Percentiles rank a stretch among this genome's conserved stretches.
Evolutionary conservation across 129 eudicot genomes (phyloP).

Genomic region (Artemisia argyi): DNA sequence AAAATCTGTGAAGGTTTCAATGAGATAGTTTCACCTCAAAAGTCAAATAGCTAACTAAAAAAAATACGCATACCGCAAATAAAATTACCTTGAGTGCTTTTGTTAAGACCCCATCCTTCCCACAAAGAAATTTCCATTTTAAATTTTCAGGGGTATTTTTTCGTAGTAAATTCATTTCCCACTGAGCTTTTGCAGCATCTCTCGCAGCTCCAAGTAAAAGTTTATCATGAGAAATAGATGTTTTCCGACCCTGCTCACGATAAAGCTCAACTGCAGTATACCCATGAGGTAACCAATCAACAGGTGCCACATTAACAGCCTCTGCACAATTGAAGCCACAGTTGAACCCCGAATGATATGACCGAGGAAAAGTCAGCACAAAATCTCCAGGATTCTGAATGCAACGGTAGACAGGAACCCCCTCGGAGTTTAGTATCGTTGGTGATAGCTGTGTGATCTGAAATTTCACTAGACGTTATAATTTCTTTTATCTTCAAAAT

Average conservation of each 20-base stretch:
- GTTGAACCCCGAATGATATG: constrained; percentile 96
- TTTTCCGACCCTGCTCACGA: constrained; percentile 75
- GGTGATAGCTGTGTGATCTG: constrained; percentile 99
- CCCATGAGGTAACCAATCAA: constrained; percentile 98
- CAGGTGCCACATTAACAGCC: constrained; percentile 96
- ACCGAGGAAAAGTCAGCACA: constrained; percentile 91
- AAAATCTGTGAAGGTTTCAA: not conserved
- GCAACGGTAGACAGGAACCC: constrained; percentile 91
- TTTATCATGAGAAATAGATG: constrained; percentile 95
- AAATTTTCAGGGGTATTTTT: constrained; percentile 58
- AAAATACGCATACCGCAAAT: not conserved
- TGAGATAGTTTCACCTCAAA: not conserved
- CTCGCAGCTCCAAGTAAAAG: constrained; percentile 91
- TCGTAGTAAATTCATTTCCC: constrained; percentile 82
- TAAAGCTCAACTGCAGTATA: constrained; percentile 83
- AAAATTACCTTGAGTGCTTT: constrained; percentile 69
- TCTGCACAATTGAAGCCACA: constrained; percentile 97
- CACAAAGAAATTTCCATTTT: constrained; percentile 88
- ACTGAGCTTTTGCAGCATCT: constrained; percentile 95
- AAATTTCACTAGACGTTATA: not conserved
- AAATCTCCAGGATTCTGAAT: constrained; percentile 87
- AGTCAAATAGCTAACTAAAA: not conserved
- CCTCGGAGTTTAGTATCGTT: constrained; percentile 72
- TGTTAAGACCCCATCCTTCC: constrained; percentile 81
- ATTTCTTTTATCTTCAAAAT: too few relatives aligned